Evolutionary conservation across 805 yeast species (phyloP), one percentile per base, ranked within the genome.

Genomic region (Saccharomycopsis javanensis): DNA sequence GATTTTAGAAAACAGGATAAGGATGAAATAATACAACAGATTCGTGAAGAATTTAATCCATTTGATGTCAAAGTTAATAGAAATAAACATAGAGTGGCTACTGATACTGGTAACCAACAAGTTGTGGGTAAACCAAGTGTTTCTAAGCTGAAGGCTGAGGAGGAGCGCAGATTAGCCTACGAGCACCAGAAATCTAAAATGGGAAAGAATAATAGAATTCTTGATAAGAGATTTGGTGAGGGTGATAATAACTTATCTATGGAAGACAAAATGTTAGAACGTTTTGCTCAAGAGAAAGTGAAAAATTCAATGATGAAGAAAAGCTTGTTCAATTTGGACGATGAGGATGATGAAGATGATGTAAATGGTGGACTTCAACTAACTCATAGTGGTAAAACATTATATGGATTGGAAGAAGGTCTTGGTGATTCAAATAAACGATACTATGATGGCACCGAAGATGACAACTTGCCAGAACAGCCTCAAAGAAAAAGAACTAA

Each of bases 161-260:
- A 83, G 35, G 74, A 79, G 64, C 75, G 92, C 63, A 71, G 69
- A 63, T 72, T 72, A 35, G 81, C 86, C 5, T 88, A 82, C 68
- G 86, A 87, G 53, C 79, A 81, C 20, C 83, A 79, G 63, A 79
- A 78, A 68, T 69, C 76, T n/a, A 71, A 75, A 54, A 81, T 83
- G 65, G 86, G 88, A 63, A 86, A 79, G 68, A 81, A 77, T 38
- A 97, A 97, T 55, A 88, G 88, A 1, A 66, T 94, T 13, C 69
- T 82, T 2, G 99, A 94, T 74, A 79, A 90, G 63, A 81, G 97
- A 71, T 92, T 94, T 69, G 99, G 99, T 68, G 99, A 94, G 67
- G 79, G 80, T 62, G 85, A 88, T 69, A 69, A 75, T 6, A 69
- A 75, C 52, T 66, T 94, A 75, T 79, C 85, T n/a, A 83, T 83